Base-by-base conservation (phyloP, 2,329 filamentous ascomycete genomes). In the Neofusicoccum umdonicola region DNA sequence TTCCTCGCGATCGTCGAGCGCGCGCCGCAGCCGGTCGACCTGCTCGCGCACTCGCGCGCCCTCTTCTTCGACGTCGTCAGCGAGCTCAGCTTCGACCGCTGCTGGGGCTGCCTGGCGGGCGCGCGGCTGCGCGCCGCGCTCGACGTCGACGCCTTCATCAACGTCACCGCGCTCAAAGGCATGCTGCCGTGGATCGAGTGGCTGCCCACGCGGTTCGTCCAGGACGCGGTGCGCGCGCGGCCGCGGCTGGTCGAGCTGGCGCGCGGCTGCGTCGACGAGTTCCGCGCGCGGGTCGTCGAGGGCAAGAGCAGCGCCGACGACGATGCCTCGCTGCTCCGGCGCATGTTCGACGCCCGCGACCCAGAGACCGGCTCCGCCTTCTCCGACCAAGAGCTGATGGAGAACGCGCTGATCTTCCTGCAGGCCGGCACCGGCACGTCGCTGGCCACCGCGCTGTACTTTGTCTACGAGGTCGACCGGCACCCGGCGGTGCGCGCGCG, bases 131-230 rank as follows among this genome's bases (percentile, higher is more conserved):
- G n/a, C 12, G 8, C 22, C 4, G 45, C 45, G 5, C 17, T 22
- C 17, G 45, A 48, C 19, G 45, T 48, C 17, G 45, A 48, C 19
- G 45, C 45, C 45, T 48, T 48, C 45, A 48, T 48, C 45, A 48
- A 48, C 17, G 19, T 48, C 45, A 48, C 45, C 17, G 45, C 45
- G 45, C 45, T 48, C 17, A 48, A 48, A 17, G 45, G 45, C 45
- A 48, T 48, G 45, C 17, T 48, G 17, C 45, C 45, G 17, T 48
- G 45, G 47, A 34, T 56, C 17, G 42, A 63, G 34, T 27, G 63
- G 45, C 34, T 51, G 42, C 63, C 63, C 50, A 37, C n/a, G 34
- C 9, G 15, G 42, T 34, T 60, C 58, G n/a, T 65, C 42, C 22
- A 61, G 52, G 3, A 58, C 17, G 1, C 17, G 5, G 45, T 48